phyloP scores from a whole-genome alignment of 2,329 filamentous ascomycete species.

The Sclerotinia minor region DNA sequence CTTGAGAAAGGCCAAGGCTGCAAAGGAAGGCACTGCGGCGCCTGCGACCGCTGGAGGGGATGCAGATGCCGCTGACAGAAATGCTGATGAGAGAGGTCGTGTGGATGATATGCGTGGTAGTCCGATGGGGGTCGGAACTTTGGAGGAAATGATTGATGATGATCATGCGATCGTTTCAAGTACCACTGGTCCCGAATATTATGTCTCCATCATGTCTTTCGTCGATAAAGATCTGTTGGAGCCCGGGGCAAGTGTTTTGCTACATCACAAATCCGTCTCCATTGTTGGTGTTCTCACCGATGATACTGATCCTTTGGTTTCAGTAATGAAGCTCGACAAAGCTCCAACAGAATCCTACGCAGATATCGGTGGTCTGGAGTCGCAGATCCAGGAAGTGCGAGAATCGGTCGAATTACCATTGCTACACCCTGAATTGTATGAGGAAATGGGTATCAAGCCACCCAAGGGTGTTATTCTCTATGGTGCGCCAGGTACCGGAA shows the following conservation, averaged over 20 bases:
- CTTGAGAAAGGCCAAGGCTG: constrained; percentile 85
- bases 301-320: constrained; percentile 91
- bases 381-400: constrained; percentile 94
- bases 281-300: constrained; percentile 97
- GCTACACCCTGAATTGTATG: constrained; percentile 93
- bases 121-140: constrained; percentile 95
- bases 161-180: constrained; percentile 98
- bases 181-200: constrained; percentile 96
- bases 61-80: constrained; percentile 74
- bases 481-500: constrained; percentile 93
- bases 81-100: constrained; percentile 89
- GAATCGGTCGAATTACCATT: constrained; percentile 96
- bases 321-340: constrained; percentile 99
- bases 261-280: constrained; percentile 97
- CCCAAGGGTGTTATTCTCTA: constrained; percentile 99
- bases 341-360: constrained; percentile 97
- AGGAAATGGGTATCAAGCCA: constrained; percentile 99
- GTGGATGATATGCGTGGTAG: constrained; percentile 99
- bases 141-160: constrained; percentile 98
- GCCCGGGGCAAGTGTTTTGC: constrained; percentile 88
- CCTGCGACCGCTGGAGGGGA: constrained; percentile 61
- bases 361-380: constrained; percentile 93
- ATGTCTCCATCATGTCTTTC: constrained; percentile 99
- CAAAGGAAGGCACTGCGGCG: constrained; percentile 62
- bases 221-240: constrained; percentile 98